phyloP scores from a whole-genome alignment of 352 stramenopile genomes.

The Phytophthora foliorum region DNA sequence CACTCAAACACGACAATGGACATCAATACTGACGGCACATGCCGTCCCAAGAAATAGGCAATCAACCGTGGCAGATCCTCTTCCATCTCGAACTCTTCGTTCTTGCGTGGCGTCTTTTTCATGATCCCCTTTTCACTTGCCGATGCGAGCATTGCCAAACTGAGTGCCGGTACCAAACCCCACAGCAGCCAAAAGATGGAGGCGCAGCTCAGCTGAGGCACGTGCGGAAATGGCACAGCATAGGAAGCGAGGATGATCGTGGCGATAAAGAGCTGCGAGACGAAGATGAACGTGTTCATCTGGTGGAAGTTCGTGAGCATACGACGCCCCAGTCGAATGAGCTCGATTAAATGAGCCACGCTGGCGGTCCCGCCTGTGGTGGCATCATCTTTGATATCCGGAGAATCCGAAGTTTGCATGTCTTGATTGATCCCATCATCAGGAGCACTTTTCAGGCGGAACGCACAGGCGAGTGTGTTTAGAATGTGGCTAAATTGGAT shows the following conservation, averaged over 20 bases:
- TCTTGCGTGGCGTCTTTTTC: conserved; percentile 89
- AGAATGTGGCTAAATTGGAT: conserved; percentile 87
- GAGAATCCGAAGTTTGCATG: conserved; percentile 6
- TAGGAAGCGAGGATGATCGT: conserved; percentile 79
- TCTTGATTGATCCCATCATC: conserved; percentile 28
- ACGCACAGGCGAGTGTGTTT: conserved; percentile 84
- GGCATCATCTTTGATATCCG: conserved; percentile 33
- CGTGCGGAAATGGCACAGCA: conserved; percentile 77
- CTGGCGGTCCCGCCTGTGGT: conserved; percentile 51
- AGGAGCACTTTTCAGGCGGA: conserved; percentile 58
- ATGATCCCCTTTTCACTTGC: conserved; percentile 79
- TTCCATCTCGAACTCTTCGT: conserved; percentile 70
- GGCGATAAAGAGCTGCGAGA: conserved; percentile 85
- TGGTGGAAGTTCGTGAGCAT: conserved; percentile 90
- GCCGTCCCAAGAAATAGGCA: conserved; percentile 76
- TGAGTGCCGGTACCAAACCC: conserved; percentile 79
- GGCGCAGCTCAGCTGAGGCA: conserved; percentile 75
- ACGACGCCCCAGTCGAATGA: conserved; percentile 79
- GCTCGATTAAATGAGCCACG: conserved; percentile 79
- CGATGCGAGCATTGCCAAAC: conserved; percentile 82
- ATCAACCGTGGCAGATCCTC: conserved; percentile 69
- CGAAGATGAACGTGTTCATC: conserved; percentile 87
- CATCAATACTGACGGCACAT: conserved; percentile 70
- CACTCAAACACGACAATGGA: conserved; percentile 77
- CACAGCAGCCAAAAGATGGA: conserved; percentile 90